A percentile compares a stretch with the other conserved stretches of the same genome.
phyloP scores from a whole-genome alignment of 2,329 filamentous ascomycete genomes.

The Lachnellula arida region DNA sequence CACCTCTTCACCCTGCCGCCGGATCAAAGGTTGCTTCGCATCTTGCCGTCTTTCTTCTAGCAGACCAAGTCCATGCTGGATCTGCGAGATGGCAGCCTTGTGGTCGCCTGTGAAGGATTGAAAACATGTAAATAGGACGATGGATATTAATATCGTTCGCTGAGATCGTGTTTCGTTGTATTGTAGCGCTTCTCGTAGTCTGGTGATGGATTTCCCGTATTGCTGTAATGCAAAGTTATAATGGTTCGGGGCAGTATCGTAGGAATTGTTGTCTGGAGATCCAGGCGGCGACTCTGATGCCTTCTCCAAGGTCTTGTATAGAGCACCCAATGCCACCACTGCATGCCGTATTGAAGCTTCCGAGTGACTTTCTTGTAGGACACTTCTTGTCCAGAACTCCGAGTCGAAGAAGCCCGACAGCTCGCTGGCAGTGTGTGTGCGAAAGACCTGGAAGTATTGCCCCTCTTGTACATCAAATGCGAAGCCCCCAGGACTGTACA shows the following conservation, averaged over 20 bases:
- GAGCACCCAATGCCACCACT: conserved; percentile 59
- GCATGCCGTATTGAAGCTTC: conserved; percentile 60
- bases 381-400: conserved; percentile 59
- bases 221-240: conserved; percentile 57
- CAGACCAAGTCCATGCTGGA: conserved; percentile 52
- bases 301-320: conserved; percentile 63
- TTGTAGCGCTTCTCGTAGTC: conserved; percentile 42
- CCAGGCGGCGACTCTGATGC: conserved; percentile 45
- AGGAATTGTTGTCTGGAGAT: conserved; percentile 24
- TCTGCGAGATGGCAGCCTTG: conserved; percentile 55
- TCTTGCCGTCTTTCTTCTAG: conserved; percentile 49
- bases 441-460: conserved; percentile 59
- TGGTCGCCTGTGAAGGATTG: conserved; percentile 64
- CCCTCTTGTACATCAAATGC: conserved; percentile 48
- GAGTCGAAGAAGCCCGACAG: conserved; percentile 64
- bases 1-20: conserved; percentile 19
- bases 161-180: conserved; percentile 41
- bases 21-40: conserved; percentile 32
- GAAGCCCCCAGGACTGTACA: conserved; percentile 29
- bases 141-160: conserved; percentile 57
- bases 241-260: conserved; percentile 45
- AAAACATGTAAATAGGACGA: conserved; percentile 62
- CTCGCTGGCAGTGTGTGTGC: conserved; percentile 55
- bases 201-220: conserved; percentile 52
- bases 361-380: conserved; percentile 59